phyloP scores from a whole-genome alignment of 768 basidiomycete genomes.

The Suillus decipiens region DNA sequence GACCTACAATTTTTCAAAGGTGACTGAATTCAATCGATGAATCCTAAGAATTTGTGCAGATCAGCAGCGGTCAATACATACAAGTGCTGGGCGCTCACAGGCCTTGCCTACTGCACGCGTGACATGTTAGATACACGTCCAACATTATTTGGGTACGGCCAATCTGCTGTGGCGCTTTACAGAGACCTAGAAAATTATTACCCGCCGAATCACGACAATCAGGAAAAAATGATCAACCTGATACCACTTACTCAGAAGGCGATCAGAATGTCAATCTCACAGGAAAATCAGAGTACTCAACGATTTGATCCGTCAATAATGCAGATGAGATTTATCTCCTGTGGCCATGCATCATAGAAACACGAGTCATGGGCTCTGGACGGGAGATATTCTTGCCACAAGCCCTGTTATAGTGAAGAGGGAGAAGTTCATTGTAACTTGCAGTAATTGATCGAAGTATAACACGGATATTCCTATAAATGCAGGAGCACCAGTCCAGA shows the following conservation, averaged over 20 bases:
- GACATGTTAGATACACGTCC: background rate
- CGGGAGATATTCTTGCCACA: background rate
- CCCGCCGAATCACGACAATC: background rate
- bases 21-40: background rate
- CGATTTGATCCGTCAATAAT: too few species aligned
- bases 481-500: background rate
- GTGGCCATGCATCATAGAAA: background rate
- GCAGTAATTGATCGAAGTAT: background rate
- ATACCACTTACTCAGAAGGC: too few species aligned
- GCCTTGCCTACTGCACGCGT: background rate
- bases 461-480: background rate
- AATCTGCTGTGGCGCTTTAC: background rate
- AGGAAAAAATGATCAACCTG: background rate
- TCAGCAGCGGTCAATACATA: background rate
- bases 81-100: background rate
- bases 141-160: background rate
- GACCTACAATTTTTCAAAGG: background rate
- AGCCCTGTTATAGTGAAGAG: background rate
- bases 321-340: background rate
- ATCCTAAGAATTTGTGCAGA: too few species aligned
- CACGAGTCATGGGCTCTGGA: background rate
- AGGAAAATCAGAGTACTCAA: background rate
- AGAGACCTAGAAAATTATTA: background rate
- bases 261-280: background rate
- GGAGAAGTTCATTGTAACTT: background rate